A percentile compares a stretch with the other conserved stretches of the same genome.
phyloP scores from a whole-genome alignment of 352 stramenopile species.

The Pythium chondricola region DNA sequence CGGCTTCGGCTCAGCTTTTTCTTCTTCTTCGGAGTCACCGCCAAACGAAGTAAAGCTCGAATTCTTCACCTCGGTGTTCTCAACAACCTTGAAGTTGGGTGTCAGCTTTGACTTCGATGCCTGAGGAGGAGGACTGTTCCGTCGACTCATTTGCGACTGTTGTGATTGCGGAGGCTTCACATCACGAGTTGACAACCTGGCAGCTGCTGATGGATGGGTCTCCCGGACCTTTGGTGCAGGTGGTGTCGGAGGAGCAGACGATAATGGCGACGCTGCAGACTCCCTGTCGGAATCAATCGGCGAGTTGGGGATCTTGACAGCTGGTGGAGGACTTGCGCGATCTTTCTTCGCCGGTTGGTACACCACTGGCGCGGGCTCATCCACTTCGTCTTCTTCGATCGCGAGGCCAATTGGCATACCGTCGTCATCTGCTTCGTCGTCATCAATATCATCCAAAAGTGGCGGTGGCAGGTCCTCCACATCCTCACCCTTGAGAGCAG shows the following conservation, averaged over 20 bases:
- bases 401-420: conserved; percentile 8
- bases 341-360: conserved; percentile 4
- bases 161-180: neutral
- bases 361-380: conserved; percentile 2
- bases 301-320: conserved; percentile 7
- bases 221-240: conserved; percentile 19
- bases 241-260: conserved; percentile 17
- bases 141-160: neutral
- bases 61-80: conserved; percentile 42
- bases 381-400: conserved; percentile 10
- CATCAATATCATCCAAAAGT: conserved; percentile 9
- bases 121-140: neutral
- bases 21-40: conserved; percentile 73
- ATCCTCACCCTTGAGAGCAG: conserved; percentile 16
- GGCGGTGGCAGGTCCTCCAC: neutral
- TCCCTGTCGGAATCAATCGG: conserved; percentile 12
- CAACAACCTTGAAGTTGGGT: conserved; percentile 72
- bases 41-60: conserved; percentile 85
- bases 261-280: conserved; percentile 7
- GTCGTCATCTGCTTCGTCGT: conserved; percentile 9
- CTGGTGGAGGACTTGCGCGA: conserved; percentile 8
- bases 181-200: conserved; percentile 1
- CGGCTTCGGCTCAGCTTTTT: conserved; percentile 61
- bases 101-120: conserved; percentile 21
- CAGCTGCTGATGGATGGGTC: conserved; percentile 7